Evolutionary conservation across 2,329 filamentous ascomycete genomes (phyloP), one percentile per base, ranked within the genome.

Genomic region (Metarhizium anisopliae): DNA sequence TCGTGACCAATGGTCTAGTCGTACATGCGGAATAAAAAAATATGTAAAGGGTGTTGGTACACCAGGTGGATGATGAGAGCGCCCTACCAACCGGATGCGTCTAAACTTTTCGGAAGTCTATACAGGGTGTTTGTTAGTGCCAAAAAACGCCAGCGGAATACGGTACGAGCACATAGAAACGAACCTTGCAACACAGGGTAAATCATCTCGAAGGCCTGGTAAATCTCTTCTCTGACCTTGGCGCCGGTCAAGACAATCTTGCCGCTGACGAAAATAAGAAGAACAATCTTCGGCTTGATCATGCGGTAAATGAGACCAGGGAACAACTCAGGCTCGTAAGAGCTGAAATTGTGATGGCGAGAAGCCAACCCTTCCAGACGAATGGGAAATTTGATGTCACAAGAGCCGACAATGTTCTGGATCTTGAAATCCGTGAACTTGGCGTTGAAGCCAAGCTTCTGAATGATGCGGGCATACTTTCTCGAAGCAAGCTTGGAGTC

Each of bases 401-500:
- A 97, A 58, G 91, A 96, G 61, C 94, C 94, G 63, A 99, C 94
- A 62, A 99, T 97, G 75, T 99, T 99, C 79, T 96, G 92, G 68
- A 99, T 99, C 83, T 97, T 99, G 79, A 99, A 99, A 73, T 99
- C 94, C 63, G 92, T 96, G 75, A 99, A 97, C 83, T 96, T 96
- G 67, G 94, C 93, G 65, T 96, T 96, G 82, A 99, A 99, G 60
- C 94, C 94, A 59, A 99, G 89, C 79, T 99, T 99, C 81, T 99
- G 94, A 66, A 99, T 97, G 74, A 99, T 97, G 68, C 94, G 92
- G 54, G 94, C 94, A 70, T 97, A 97, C 76, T 99, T 99, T 76
- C 93, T 86, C 58, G 89, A 94, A 8, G 94, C 94, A 67, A 99
- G 85, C 78, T 96, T 96, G 58, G 90, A 95, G 71, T 97, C 94